Percentiles rank a stretch among this genome's conserved stretches.
Conservation (phyloP, 2,329 filamentous ascomycete genomes). For the Colletotrichum orchidophilum region DNA sequence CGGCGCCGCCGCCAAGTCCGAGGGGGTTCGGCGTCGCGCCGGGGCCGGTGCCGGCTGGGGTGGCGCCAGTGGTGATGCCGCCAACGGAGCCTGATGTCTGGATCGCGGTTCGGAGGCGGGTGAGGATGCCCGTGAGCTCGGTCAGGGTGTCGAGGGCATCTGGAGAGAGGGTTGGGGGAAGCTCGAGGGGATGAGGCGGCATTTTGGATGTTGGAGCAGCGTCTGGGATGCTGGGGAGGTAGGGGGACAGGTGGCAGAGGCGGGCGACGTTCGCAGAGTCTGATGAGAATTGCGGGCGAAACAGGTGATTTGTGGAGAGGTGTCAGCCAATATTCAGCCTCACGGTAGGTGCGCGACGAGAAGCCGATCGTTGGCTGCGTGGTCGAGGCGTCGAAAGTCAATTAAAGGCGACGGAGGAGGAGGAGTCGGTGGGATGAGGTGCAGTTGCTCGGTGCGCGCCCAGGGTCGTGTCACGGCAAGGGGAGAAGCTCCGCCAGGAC, state of each 20-base stretch:
- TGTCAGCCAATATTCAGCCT: slow-evolving; percentile 3
- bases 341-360: slow-evolving; percentile 2
- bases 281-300: neutral
- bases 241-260: neutral
- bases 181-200: slow-evolving; percentile 53
- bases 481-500: slow-evolving; percentile 28
- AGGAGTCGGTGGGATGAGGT: neutral
- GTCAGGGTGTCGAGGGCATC: slow-evolving; percentile 88
- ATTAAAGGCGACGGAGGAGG: neutral
- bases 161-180: slow-evolving; percentile 75
- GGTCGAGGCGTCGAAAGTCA: slow-evolving; percentile 26
- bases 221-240: neutral
- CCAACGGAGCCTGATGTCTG: slow-evolving; percentile 49
- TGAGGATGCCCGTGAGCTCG: slow-evolving; percentile 80
- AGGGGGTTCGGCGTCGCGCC: slow-evolving; percentile 41
- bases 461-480: slow-evolving; percentile 2
- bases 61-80: slow-evolving; percentile 48
- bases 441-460: neutral
- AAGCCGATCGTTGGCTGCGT: slow-evolving; percentile 1
- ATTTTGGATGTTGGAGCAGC: neutral
- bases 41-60: slow-evolving; percentile 42
- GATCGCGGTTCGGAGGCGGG: slow-evolving; percentile 70
- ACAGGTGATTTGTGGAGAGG: neutral
- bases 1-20: slow-evolving; percentile 37
- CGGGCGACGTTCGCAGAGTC: neutral